Percentiles rank a stretch among this genome's conserved stretches.
These are phyloP conservation scores for Oleoguttula mirabilis DNA, from an alignment of 495 filamentous ascomycete species.

Conservation along the genomic window DNA sequence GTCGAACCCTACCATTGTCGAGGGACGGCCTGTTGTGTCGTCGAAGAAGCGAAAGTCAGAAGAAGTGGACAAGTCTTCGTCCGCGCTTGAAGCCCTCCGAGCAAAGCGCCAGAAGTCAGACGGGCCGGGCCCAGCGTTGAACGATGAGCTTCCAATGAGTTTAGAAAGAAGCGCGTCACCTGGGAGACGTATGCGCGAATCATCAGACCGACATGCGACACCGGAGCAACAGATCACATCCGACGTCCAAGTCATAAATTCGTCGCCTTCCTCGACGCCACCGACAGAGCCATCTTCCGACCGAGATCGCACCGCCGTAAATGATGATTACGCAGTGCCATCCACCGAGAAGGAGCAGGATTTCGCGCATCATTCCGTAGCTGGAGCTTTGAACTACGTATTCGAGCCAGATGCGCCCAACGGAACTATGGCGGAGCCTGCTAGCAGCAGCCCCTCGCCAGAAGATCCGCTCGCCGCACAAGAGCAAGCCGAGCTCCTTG, in stretches of 20 bases:
- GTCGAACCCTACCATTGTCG: too few relatives aligned
- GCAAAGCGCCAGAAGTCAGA: slow-evolving; percentile 11
- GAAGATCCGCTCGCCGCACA: neutral
- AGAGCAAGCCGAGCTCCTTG: slow-evolving; percentile 2
- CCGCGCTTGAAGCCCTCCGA: slow-evolving; percentile 2
- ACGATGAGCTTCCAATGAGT: too few relatives aligned
- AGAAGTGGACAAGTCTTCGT: slow-evolving; percentile 1
- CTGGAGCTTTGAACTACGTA: too few relatives aligned
- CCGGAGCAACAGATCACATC: neutral
- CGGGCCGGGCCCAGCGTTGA: too few relatives aligned
- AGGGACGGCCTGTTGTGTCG: neutral
- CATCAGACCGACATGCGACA: neutral
- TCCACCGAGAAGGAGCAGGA: slow-evolving; percentile 15
- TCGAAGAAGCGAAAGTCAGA: slow-evolving; percentile 13
- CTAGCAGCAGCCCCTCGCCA: slow-evolving; percentile 14
- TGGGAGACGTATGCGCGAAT: too few relatives aligned
- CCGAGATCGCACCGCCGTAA: neutral
- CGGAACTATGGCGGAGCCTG: slow-evolving; percentile 18
- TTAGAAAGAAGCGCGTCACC: too few relatives aligned
- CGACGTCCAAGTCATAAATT: slow-evolving; percentile 16
- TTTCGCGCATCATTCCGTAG: too few relatives aligned
- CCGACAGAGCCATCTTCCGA: slow-evolving; percentile 4
- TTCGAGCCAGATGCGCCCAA: slow-evolving; percentile 2
- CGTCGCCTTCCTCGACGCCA: slow-evolving; percentile 12
- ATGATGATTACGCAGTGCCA: slow-evolving; percentile 10